Percentiles rank a stretch among this genome's conserved stretches.
Conservation (phyloP, 1,139 yeast genomes). For the Pichia sp. region DNA sequence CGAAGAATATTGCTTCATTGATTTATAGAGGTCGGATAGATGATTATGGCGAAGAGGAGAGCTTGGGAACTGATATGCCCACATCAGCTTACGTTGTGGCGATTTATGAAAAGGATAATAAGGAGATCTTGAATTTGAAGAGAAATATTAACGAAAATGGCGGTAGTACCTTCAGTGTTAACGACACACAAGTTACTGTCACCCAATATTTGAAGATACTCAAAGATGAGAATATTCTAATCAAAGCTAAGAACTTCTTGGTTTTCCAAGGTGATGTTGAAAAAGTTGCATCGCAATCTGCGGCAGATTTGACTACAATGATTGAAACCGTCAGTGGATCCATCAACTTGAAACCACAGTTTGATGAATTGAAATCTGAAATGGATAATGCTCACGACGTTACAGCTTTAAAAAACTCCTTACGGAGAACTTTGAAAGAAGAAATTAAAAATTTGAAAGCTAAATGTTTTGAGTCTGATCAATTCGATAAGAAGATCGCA, state of each 20-base stretch:
- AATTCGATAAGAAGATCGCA: conserved; percentile 50
- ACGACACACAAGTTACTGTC: conserved; percentile 56
- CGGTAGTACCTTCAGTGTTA: conserved; percentile 60
- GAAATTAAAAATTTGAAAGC: conserved; percentile 78
- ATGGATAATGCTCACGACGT: conserved; percentile 61
- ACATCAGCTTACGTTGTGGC: conserved; percentile 75
- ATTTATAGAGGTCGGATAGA: conserved; percentile 64
- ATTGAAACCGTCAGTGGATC: conserved; percentile 87
- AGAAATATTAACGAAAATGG: conserved; percentile 53
- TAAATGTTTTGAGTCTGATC: conserved; percentile 67
- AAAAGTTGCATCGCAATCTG: conserved; percentile 82
- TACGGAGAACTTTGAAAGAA: conserved; percentile 64
- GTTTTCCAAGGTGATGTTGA: conserved; percentile 98
- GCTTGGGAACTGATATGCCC: conserved; percentile 18
- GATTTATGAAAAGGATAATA: conserved; percentile 58
- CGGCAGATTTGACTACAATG: conserved; percentile 64
- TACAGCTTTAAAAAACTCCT: conserved; percentile 59
- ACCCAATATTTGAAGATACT: conserved; percentile 58
- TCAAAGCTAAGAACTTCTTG: conserved; percentile 84
- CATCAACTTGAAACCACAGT: conserved; percentile 56
- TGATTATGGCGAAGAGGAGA: conserved; percentile 14
- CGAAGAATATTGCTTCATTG: conserved; percentile 65
- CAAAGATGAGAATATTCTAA: conserved; percentile 75
- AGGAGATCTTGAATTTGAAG: conserved; percentile 44
- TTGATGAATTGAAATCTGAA: conserved; percentile 59